Base-by-base conservation (phyloP, 495 filamentous ascomycete genomes). In the Cercophora samala region DNA sequence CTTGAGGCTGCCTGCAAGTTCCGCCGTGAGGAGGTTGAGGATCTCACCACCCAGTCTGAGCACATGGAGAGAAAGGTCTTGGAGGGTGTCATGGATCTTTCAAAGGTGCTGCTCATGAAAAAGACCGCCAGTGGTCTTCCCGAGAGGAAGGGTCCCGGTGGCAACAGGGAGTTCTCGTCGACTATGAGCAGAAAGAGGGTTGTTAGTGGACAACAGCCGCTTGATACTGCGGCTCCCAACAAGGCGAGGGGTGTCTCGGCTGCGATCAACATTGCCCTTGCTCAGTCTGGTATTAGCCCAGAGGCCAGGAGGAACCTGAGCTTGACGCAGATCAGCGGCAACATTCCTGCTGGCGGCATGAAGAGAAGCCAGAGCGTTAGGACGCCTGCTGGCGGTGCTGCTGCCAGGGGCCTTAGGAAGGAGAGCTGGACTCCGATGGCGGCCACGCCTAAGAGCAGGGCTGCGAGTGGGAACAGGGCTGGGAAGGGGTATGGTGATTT, bases 11-110 rank as follows among this genome's bases (percentile, higher is more conserved):
- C 94, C 3, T 85, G 97, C 3, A 86, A 89, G 18, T 85, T 98
- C 64, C 89, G 95, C 17, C 89, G 91, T 24, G 94, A 97, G 74
- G 95, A 99, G 75, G 88, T 98, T 64, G 85, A 92, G 53, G 83
- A 88, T 24, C 96, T 99, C 89, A 93, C 97, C 73, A 84, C 86
- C 9, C 88, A 93, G 60, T 93, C 93, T 11, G 92, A 97, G 69
- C 84, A 85, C 24, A 83, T 99, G 1, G 95, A 99, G 79, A 89
- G 93, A 56, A 87, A 94, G 11, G 97, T 99, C 66, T 80, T 99
- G 29, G 94, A 98, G 65, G 92, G 93, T 29, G 92, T 98, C 52
- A 92, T 99, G 68, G 93, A 99, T 72, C 93, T 97, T 72, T 97
- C 95, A 37, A 89, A 93, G 21, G 88, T 90, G 5, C 81, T 98